Evolutionary conservation across 169 alveolate genomes (phyloP).

Genomic region (Babesia bigemina): DNA sequence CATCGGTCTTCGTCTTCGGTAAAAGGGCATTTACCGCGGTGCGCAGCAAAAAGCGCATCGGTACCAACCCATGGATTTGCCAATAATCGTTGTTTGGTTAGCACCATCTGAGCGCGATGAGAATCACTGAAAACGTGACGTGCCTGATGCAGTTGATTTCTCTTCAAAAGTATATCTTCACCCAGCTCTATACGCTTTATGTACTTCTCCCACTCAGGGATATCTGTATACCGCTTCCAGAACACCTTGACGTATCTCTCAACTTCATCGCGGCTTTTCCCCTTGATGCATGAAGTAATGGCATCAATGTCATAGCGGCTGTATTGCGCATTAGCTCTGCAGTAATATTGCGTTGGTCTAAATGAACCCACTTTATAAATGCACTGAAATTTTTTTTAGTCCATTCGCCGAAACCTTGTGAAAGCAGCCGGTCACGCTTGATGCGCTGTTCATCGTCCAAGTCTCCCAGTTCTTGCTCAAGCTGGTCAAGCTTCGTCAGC

Average conservation of each 20-base stretch:
- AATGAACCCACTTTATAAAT: slow-evolving; percentile 53
- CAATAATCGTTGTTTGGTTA: slow-evolving; percentile 52
- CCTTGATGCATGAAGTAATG: slow-evolving; percentile 71
- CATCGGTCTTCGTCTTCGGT: slow-evolving; percentile 82
- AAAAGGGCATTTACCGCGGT: slow-evolving; percentile 71
- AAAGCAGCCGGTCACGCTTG: slow-evolving; percentile 56
- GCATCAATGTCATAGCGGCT: slow-evolving; percentile 71
- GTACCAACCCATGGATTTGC: slow-evolving; percentile 76
- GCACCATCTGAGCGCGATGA: slow-evolving; percentile 43
- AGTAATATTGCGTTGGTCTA: not conserved
- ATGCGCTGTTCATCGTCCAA: slow-evolving; percentile 66
- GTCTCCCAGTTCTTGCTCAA: slow-evolving; percentile 57
- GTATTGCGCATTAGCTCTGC: slow-evolving; percentile 71
- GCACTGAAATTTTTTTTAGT: slow-evolving; percentile 64
- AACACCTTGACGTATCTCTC: slow-evolving; percentile 60
- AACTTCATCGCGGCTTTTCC: slow-evolving; percentile 66
- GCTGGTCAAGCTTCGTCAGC: slow-evolving; percentile 52
- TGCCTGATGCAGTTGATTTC: slow-evolving; percentile 73
- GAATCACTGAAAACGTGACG: not conserved
- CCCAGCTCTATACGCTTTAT: slow-evolving; percentile 76
- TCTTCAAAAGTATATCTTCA: slow-evolving; percentile 68
- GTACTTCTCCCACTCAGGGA: slow-evolving; percentile 72
- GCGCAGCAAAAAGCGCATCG: slow-evolving; percentile 62
- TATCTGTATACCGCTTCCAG: slow-evolving; percentile 66
- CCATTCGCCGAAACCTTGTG: slow-evolving; percentile 76